A percentile compares a stretch with the other conserved stretches of the same genome.
phyloP scores from a whole-genome alignment of 768 basidiomycete genomes.

The Daedaleopsis nitida region DNA sequence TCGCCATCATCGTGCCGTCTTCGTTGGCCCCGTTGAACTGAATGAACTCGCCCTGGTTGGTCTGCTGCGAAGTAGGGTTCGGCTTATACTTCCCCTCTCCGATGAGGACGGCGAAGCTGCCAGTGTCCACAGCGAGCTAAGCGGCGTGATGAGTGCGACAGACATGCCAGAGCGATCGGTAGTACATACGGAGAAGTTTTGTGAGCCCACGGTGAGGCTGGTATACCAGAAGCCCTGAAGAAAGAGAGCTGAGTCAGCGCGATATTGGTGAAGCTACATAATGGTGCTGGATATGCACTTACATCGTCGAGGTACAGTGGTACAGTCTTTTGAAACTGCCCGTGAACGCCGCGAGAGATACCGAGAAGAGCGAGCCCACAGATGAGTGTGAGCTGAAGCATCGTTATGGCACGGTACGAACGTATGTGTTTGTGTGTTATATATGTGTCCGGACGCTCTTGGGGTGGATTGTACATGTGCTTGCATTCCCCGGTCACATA shows the following conservation, averaged over 20 bases:
- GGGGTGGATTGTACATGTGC: too few species aligned
- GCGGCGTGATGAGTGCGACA: background rate
- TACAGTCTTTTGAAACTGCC: background rate
- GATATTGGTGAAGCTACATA: background rate
- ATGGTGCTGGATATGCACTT: background rate
- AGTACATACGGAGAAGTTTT: conserved; percentile 11
- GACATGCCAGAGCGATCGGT: background rate
- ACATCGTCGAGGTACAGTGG: background rate
- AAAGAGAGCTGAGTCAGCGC: background rate
- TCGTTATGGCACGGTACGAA: too few species aligned
- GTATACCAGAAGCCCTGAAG: conserved; percentile 18
- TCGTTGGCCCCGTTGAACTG: conserved; percentile 19
- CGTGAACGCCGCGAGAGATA: background rate
- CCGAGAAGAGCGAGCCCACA: too few species aligned
- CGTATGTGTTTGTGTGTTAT: too few species aligned
- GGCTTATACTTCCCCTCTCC: conserved; percentile 14
- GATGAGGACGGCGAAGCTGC: conserved; percentile 17
- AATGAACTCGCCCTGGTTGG: conserved; percentile 18
- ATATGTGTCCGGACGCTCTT: too few species aligned
- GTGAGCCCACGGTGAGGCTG: conserved; percentile 4
- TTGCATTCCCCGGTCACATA: too few species aligned
- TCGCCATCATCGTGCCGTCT: conserved; percentile 2
- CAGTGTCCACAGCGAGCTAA: conserved; percentile 15
- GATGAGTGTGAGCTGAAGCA: too few species aligned
- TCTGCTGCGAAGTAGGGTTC: conserved; percentile 9